Conservation (phyloP, 1,284 basidiomycete genomes). For the Peniophora sp. region DNA sequence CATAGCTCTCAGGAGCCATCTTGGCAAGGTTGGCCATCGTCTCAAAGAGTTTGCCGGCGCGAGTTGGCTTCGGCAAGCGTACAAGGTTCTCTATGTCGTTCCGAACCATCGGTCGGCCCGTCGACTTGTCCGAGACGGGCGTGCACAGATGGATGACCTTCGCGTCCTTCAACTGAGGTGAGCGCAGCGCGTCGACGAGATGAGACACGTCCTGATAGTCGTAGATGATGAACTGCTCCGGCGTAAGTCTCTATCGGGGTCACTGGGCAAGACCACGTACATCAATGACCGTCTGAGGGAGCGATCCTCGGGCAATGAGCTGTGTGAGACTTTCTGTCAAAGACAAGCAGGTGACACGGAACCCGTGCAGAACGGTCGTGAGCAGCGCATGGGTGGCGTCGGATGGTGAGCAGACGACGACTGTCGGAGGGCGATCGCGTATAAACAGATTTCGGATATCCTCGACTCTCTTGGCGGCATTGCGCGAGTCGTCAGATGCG, state of each 20-base stretch:
- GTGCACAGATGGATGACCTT: conserved; percentile 66
- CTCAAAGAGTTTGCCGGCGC: conserved; percentile 50
- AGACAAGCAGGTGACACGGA: conserved; percentile 20
- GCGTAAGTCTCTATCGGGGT: background rate
- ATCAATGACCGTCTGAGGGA: too few relatives aligned
- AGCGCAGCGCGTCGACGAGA: conserved; percentile 32
- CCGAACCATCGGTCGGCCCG: conserved; percentile 40
- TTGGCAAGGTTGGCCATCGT: conserved; percentile 53
- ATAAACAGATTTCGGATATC: conserved; percentile 34
- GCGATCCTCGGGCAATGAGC: too few relatives aligned
- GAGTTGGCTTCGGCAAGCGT: conserved; percentile 63
- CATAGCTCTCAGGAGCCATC: conserved; percentile 32
- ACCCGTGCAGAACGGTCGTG: conserved; percentile 47
- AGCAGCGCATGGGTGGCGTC: conserved; percentile 47
- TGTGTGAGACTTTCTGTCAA: background rate
- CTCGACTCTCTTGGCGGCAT: conserved; percentile 38
- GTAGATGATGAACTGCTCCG: conserved; percentile 49
- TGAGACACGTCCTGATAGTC: conserved; percentile 56
- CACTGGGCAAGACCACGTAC: too few relatives aligned
- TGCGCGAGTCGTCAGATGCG: conserved; percentile 40
- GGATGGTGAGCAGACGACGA: conserved; percentile 55
- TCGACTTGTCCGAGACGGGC: conserved; percentile 47
- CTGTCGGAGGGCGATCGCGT: conserved; percentile 34
- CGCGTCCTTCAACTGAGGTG: conserved; percentile 36
- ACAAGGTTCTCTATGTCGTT: conserved; percentile 48